Conservation (phyloP, 2,329 filamentous ascomycete genomes). For the Fusarium circinatum region DNA sequence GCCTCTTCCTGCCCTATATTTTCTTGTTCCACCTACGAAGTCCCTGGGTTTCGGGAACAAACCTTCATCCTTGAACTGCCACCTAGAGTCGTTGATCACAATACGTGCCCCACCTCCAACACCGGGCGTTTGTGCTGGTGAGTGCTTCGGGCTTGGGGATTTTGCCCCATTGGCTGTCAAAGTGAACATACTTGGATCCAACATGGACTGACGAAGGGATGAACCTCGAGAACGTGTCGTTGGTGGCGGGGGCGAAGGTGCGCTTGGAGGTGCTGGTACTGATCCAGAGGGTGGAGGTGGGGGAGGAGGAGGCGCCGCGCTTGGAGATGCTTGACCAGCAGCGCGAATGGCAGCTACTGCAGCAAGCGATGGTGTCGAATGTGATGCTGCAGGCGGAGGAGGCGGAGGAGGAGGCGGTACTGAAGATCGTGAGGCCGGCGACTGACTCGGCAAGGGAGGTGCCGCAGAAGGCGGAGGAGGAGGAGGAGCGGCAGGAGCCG, state of each 20-base stretch:
- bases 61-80: conserved; percentile 86
- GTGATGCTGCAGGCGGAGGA: conserved; percentile 28
- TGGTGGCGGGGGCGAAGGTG: conserved; percentile 53
- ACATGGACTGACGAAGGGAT: conserved; percentile 67
- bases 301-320: conserved; percentile 47
- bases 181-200: conserved; percentile 82
- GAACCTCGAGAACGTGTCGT: conserved; percentile 55
- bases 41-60: conserved; percentile 86
- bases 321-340: conserved; percentile 54
- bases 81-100: conserved; percentile 80
- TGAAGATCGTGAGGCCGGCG: conserved; percentile 46
- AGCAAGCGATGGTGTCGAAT: conserved; percentile 52
- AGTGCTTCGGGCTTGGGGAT: conserved; percentile 57
- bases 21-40: conserved; percentile 77
- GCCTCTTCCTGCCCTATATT: conserved; percentile 89
- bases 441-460: conserved; percentile 52
- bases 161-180: conserved; percentile 71
- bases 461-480: conserved; percentile 51
- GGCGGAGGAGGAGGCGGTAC: conserved; percentile 48
- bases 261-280: conserved; percentile 46
- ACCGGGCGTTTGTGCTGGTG: conserved; percentile 45
- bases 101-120: conserved; percentile 53
- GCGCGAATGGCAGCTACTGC: conserved; percentile 58
- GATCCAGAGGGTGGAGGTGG: conserved; percentile 48
- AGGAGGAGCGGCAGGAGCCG: conserved; percentile 55